Conservation (phyloP, 495 filamentous ascomycete species). For the Lasiosphaeriaceae sp. region DNA sequence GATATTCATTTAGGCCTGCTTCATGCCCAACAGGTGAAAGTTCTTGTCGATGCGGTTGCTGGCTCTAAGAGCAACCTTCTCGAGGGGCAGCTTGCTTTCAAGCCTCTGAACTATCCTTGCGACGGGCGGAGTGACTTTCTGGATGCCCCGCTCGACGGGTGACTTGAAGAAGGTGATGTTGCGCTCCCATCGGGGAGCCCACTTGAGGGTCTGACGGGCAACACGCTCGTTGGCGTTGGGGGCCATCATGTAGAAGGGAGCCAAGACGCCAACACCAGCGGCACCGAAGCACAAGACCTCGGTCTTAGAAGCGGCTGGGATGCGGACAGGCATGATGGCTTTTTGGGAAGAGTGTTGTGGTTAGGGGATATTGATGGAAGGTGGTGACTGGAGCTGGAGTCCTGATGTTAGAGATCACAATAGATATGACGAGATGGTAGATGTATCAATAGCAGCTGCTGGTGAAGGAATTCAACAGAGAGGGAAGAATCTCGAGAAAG, state of each 20-base stretch:
- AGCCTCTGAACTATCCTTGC: constrained; percentile 36
- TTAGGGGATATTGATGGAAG: constrained; percentile 1
- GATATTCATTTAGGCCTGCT: constrained; percentile 5
- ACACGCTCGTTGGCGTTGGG: constrained; percentile 45
- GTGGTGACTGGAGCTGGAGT: not conserved
- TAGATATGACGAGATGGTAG: too few relatives aligned
- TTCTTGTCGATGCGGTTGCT: constrained; percentile 39
- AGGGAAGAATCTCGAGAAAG: too few relatives aligned
- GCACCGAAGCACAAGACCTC: constrained; percentile 42
- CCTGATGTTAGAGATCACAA: not conserved
- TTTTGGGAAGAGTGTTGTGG: not conserved
- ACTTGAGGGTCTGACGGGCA: constrained; percentile 38
- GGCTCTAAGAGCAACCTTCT: constrained; percentile 40
- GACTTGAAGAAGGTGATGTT: constrained; percentile 44
- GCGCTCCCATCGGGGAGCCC: constrained; percentile 49
- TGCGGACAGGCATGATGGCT: constrained; percentile 43
- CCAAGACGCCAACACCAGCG: constrained; percentile 40
- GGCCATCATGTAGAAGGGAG: constrained; percentile 46
- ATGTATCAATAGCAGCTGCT: too few relatives aligned
- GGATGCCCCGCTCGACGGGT: constrained; percentile 40
- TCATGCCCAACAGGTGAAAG: constrained; percentile 28
- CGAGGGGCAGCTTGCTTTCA: constrained; percentile 39
- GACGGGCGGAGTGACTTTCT: constrained; percentile 38
- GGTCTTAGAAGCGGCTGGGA: constrained; percentile 36
- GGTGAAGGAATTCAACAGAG: too few relatives aligned